Conservation (phyloP, 2,329 filamentous ascomycete species). For the Drechslera avenae region DNA sequence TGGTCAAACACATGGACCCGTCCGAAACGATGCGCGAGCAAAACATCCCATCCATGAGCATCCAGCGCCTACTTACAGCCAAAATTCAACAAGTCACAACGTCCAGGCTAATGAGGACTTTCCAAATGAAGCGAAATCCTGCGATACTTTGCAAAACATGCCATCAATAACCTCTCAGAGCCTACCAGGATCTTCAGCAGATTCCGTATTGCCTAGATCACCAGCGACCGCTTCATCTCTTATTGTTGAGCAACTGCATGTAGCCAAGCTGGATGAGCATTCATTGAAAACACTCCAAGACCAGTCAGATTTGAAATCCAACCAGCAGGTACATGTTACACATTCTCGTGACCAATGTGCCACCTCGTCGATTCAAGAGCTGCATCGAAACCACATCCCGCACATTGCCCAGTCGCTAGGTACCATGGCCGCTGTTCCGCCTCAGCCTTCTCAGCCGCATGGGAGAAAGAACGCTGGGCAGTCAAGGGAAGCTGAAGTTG, state of each 20-base stretch:
- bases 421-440: too few relatives aligned
- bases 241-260: neutral
- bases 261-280: neutral
- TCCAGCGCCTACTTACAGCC: neutral
- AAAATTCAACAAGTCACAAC: neutral
- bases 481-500: neutral
- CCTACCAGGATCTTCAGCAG: neutral
- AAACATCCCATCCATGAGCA: neutral
- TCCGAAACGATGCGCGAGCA: neutral
- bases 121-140: neutral
- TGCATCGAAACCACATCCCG: neutral
- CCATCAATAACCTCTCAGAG: neutral
- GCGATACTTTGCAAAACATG: neutral
- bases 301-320: neutral
- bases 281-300: neutral
- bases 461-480: neutral
- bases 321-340: neutral
- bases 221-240: neutral
- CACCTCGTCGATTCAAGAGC: neutral
- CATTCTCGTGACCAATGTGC: neutral
- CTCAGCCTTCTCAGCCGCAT: neutral
- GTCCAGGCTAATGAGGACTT: neutral
- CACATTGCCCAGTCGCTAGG: neutral
- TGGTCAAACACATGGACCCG: neutral
- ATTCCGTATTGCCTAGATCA: neutral